phyloP scores from a whole-genome alignment of 1,284 basidiomycete species.

The Tilletia caries region DNA sequence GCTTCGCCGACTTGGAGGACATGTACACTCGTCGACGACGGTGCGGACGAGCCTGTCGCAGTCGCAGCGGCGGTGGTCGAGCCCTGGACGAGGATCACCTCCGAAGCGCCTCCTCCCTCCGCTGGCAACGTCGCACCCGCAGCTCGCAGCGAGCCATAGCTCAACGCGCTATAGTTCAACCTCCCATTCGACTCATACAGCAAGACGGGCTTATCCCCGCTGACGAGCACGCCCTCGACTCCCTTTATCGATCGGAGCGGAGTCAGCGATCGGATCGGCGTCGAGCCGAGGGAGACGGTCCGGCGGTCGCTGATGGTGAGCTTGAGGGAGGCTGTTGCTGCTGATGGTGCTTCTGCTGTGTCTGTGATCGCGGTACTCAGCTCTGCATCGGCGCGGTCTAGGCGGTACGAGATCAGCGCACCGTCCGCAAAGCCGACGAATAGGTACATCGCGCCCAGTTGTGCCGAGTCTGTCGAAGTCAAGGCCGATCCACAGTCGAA shows the following conservation, averaged over 20 bases:
- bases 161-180: conserved; percentile 3
- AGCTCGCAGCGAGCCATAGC: background rate
- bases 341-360: background rate
- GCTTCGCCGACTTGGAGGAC: background rate
- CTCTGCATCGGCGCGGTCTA: conserved; percentile 34
- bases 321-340: background rate
- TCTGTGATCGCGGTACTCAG: background rate
- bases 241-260: conserved; percentile 31
- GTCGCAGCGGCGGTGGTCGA: background rate
- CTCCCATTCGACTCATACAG: background rate
- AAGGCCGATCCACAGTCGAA: no score
- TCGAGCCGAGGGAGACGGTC: conserved; percentile 66
- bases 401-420: conserved; percentile 64
- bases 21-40: background rate
- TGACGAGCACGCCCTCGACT: conserved; percentile 40
- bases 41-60: background rate
- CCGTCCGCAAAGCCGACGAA: conserved; percentile 79
- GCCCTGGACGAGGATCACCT: background rate
- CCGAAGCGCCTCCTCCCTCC: background rate
- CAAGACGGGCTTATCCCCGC: conserved; percentile 28
- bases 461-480: no score
- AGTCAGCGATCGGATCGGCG: conserved; percentile 64
- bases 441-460: conserved; percentile 62
- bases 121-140: background rate
- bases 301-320: conserved; percentile 59